These are phyloP conservation scores for Lineolata rhizophorae DNA, from an alignment of 495 filamentous ascomycete genomes.

Conservation along the genomic window DNA sequence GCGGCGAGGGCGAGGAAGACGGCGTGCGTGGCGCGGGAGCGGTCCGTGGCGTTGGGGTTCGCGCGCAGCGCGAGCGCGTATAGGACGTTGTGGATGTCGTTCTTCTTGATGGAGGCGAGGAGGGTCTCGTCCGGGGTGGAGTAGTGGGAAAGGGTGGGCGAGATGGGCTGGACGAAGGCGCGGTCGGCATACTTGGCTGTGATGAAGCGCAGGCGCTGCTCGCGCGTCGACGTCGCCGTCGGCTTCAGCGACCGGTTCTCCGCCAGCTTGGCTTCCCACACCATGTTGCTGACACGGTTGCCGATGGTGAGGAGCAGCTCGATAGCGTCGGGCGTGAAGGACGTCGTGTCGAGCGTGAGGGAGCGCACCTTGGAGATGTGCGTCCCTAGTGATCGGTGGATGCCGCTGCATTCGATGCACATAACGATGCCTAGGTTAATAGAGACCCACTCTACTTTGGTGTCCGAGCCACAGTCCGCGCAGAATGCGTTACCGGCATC, in stretches of 20 bases:
- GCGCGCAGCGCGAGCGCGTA: constrained; percentile 76
- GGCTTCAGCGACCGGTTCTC: constrained; percentile 42
- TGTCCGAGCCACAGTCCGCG: constrained; percentile 78
- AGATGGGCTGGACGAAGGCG: constrained; percentile 58
- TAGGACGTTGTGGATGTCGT: constrained; percentile 77
- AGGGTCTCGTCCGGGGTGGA: constrained; percentile 71
- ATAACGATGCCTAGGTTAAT: constrained; percentile 93
- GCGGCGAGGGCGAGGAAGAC: constrained; percentile 86
- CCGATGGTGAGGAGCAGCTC: constrained; percentile 85
- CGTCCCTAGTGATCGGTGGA: constrained; percentile 88
- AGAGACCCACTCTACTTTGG: constrained; percentile 95
- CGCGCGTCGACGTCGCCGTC: constrained; percentile 50
- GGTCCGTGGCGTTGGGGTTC: constrained; percentile 73
- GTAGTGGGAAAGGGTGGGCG: constrained; percentile 52
- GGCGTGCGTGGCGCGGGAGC: constrained; percentile 66
- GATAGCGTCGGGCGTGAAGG: constrained; percentile 87
- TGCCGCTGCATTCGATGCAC: constrained; percentile 96
- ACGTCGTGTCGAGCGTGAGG: constrained; percentile 81
- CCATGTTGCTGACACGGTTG: constrained; percentile 86
- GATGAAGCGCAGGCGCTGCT: constrained; percentile 81
- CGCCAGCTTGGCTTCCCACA: constrained; percentile 74
- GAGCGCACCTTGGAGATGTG: constrained; percentile 96
- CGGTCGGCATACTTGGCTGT: constrained; percentile 82
- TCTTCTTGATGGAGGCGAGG: constrained; percentile 81
- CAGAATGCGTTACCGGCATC: constrained; percentile 90